Base-by-base conservation (phyloP, 345 rosid genomes). In the Durio zibethinus region DNA sequence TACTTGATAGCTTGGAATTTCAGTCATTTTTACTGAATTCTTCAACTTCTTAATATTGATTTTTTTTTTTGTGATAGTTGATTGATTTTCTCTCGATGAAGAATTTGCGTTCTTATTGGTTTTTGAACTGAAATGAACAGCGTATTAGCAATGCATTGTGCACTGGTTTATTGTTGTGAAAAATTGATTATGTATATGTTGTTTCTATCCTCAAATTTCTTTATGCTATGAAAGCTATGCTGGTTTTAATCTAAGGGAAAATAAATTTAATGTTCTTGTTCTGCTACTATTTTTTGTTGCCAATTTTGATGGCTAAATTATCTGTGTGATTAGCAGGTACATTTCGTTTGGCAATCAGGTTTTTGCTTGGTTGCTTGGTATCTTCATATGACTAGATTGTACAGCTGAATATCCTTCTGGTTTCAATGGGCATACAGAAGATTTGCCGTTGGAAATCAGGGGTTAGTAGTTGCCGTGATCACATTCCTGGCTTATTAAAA, bases 401-500 rank as follows among this genome's bases (percentile, higher is more conserved):
- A 68, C 27, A 54, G 35, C 47, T 74, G 66, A n/a, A 10, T 25
- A 10, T 12, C 40, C 56, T 74, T 82, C 72, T 54, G 77, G 20
- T 68, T 67, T 63, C 78, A 71, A 86, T 84, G 91, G 84, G 84
- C 43, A 76, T 83, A 77, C 78, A 62, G 75, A 86, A 88, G 85
- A 77, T 81, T 81, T 72, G 47, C 57, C 82, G 20, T 59, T 20
- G 8, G 83, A 74, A 61, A 76, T 77, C 76, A 35, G 75, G 80
- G 74, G 48, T 48, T 56, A 54, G 81, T 74, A 72, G 70, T 77
- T 52, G 35, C 18, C 74, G 54, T 42, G 61, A 77, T 42, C 68
- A 77, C 56, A 29, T 52, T 68, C 78, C 75, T 72, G 42, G 67
- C 61, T 73, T 43, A 52, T 33, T 52, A 52, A 78, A 81, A 62